Conservation (phyloP, 1,139 yeast species). For the Debaryomyces coudertii region DNA sequence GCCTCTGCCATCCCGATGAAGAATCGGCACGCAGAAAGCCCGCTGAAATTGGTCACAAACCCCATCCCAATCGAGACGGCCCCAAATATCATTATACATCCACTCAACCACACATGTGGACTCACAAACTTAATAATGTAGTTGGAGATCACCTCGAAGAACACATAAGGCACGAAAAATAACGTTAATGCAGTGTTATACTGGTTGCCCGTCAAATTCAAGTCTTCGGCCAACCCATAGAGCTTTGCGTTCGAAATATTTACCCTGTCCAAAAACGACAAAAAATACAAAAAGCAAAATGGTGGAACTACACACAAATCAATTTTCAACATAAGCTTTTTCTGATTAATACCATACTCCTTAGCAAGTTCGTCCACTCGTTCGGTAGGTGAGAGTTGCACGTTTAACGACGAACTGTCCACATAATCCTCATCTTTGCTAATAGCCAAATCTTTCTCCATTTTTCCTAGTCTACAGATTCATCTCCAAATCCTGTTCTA, state of each 20-base stretch:
- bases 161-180: constrained; percentile 71
- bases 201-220: constrained; percentile 57
- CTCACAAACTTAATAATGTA: constrained; percentile 58
- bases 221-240: constrained; percentile 60
- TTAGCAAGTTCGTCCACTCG: constrained; percentile 33
- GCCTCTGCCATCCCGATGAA: constrained; percentile 68
- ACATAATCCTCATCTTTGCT: background rate
- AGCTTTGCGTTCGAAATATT: constrained; percentile 75
- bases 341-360: constrained; percentile 42
- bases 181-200: constrained; percentile 66
- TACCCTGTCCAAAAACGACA: constrained; percentile 72
- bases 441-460: constrained; percentile 3
- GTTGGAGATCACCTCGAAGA: constrained; percentile 70
- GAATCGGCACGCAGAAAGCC: constrained; percentile 62
- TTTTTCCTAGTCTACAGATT: background rate
- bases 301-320: constrained; percentile 72
- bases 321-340: constrained; percentile 60
- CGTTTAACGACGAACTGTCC: background rate
- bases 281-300: constrained; percentile 66
- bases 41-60: constrained; percentile 59
- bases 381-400: constrained; percentile 16
- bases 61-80: constrained; percentile 68
- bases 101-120: constrained; percentile 68
- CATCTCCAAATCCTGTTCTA: background rate
- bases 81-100: constrained; percentile 63